Base-by-base conservation (phyloP, 106 monocot species). In the Gastrodia elata region DNA sequence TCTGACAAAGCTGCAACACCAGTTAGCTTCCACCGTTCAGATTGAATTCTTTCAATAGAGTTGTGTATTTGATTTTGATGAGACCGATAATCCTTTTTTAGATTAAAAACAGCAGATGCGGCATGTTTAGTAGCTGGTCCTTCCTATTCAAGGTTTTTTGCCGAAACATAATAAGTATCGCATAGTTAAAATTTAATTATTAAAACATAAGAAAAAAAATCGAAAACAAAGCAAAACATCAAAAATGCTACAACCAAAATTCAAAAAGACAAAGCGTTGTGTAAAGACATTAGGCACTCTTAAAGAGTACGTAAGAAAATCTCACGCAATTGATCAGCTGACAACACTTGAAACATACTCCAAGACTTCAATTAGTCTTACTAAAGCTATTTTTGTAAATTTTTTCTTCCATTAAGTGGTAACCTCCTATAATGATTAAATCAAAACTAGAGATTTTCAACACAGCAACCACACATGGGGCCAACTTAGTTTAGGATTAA, bases 1-100 rank as follows among this genome's bases (percentile, higher is more conserved):
- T 88, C 83, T 68, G 90, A 84, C 82, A 93, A 75, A 39, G 88
- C 84, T 28, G 86, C 83, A 26, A 98, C 84, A 78, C 93, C 90
- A 38, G 86, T 97, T 71, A 75, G 34, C 76, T 76, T 93, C 90
- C 97, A 98, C 39, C 74, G 78, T 55, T 90, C 83, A 25, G 36
- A 70, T 11, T 76, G 87, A 42, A 40, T 82, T 82, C 78, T 87
- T 24, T 44, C 55, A 39, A 83, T 43, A 57, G 67, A 55, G 73
- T 76, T 78, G 58, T 20, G 25, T 39, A 14, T 38, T 75, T 74
- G 64, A 72, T 0, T 64, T 44, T 26, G 77, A 56, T 41, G 61
- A 39, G 25, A 36, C 72, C 32, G 37, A 58, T 40, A 15, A 64
- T 16, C 39, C 48, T 28, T 82, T 55, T 77, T 89, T 6, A 44